Evolutionary conservation across 2,329 filamentous ascomycete species (phyloP), one percentile per base, ranked within the genome.

Genomic region (Xylaria sp.): DNA sequence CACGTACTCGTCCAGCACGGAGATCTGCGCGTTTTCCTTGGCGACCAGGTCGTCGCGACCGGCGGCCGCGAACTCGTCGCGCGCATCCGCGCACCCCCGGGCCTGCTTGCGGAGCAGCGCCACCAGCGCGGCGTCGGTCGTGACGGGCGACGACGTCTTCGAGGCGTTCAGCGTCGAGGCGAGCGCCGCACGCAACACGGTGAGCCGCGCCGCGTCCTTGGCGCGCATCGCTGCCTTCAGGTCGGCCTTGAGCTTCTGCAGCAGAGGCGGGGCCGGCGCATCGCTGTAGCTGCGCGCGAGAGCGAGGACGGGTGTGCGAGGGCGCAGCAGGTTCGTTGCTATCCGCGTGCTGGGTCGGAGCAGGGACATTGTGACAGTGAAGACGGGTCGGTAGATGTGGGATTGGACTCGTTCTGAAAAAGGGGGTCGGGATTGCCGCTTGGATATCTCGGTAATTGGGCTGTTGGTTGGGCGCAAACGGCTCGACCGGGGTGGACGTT

Each of bases 111-210:
- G 86, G 65, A 96, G 85, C 58, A 94, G 83, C 8, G 85, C 82
- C 34, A 94, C 87, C 65, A 95, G 84, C 76, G 92, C 88, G 72
- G 87, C 85, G 79, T 95, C 92, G 25, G 89, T 92, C 64, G 83
- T 84, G 76, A 94, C 88, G n/a, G 92, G 92, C 48, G 82, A 84
- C 48, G 85, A 77, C 15, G 91, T 93, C 81, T 94, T 94, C 78
- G 89, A 91, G 41, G 91, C 90, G 80, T 94, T 94, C 74, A 90
- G 89, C 70, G 91, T 89, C 71, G 91, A 87, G 39, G 91, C 85
- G 72, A 94, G 86, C 70, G 94, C 82, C 50, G 85, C 80, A 73
- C 92, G 91, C 58, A 95, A 85, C 46, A 93, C 91, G 48, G 87
- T 82, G 32, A 94, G 87, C 2, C 91, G 89, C 32, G 88, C 83